Evolutionary conservation across 164 flowering plant species (phyloP).

Genomic region (Echeveria elegans): DNA sequence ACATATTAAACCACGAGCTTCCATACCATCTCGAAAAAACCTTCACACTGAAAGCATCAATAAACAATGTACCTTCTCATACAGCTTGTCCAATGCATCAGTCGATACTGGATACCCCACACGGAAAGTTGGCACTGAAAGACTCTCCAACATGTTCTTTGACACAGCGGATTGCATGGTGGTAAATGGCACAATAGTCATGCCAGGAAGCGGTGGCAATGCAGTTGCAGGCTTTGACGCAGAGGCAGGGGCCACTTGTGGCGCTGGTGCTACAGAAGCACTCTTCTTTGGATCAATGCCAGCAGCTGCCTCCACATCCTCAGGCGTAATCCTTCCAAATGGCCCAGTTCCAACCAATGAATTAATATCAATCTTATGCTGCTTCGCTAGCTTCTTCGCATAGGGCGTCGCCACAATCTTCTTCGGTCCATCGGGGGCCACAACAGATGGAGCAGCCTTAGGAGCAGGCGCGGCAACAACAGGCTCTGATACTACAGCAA

Average conservation of each 20-base stretch:
- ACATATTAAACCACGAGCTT: not conserved
- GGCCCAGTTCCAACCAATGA: slow-evolving; percentile 68
- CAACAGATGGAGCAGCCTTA: slow-evolving; percentile 17
- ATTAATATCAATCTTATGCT: slow-evolving; percentile 67
- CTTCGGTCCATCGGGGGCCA: slow-evolving; percentile 32
- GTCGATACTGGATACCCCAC: slow-evolving; percentile 81
- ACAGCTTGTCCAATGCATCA: slow-evolving; percentile 77
- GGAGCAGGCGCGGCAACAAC: slow-evolving; percentile 25
- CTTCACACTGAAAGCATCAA: not conserved
- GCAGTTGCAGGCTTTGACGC: slow-evolving; percentile 17
- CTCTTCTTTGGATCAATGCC: slow-evolving; percentile 44
- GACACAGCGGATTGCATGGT: slow-evolving; percentile 87
- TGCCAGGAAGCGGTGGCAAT: slow-evolving; percentile 39
- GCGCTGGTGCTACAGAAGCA: slow-evolving; percentile 18
- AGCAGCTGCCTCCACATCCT: slow-evolving; percentile 71
- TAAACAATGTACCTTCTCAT: slow-evolving; percentile 55
- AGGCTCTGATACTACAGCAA: slow-evolving; percentile 19
- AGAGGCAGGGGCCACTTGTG: slow-evolving; percentile 19
- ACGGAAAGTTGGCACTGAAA: slow-evolving; percentile 73
- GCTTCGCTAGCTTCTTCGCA: slow-evolving; percentile 90
- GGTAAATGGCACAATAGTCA: slow-evolving; percentile 62
- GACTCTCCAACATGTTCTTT: slow-evolving; percentile 89
- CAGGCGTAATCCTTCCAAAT: slow-evolving; percentile 68
- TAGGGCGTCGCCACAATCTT: slow-evolving; percentile 66
- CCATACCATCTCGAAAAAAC: not conserved